Percentiles rank a stretch among this genome's conserved stretches.
These are phyloP conservation scores for Syncephalastrum sp. DNA, from an alignment of 371 early-diverging fungal genomes.

Conservation along the genomic window DNA sequence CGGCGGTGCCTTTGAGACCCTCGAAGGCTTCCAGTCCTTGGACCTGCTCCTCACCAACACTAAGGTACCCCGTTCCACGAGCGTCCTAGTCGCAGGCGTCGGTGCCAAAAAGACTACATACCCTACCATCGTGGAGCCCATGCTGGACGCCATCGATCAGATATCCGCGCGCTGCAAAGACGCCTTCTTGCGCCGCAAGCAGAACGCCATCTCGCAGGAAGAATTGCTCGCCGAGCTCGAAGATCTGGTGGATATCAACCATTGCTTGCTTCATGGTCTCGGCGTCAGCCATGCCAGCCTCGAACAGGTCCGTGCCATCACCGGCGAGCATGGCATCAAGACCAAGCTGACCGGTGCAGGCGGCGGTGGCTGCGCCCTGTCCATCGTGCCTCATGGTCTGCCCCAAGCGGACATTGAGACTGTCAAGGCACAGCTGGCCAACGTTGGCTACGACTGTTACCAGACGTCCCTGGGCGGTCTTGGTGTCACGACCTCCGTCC, in stretches of 20 bases:
- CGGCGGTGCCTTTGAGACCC: conserved; percentile 42
- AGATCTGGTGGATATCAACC: conserved; percentile 82
- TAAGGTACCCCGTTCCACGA: conserved; percentile 86
- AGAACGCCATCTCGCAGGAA: conserved; percentile 7
- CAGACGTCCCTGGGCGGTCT: conserved; percentile 74
- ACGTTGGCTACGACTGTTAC: conserved; percentile 69
- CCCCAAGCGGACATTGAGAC: conserved; percentile 23
- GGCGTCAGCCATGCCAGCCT: conserved; percentile 86
- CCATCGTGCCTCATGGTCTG: conserved; percentile 69
- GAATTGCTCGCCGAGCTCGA: conserved; percentile 34
- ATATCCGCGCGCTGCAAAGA: conserved; percentile 61
- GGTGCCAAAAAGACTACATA: conserved; percentile 59
- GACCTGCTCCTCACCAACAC: conserved; percentile 86
- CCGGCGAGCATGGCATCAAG: conserved; percentile 57
- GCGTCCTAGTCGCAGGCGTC: conserved; percentile 82
- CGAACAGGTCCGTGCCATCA: conserved; percentile 74
- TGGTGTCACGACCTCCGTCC: conserved; percentile 55
- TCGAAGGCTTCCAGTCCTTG: conserved; percentile 62
- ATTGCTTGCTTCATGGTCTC: conserved; percentile 69
- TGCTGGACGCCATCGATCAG: conserved; percentile 77
- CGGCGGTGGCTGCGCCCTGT: conserved; percentile 95
- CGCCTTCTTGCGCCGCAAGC: conserved; percentile 23
- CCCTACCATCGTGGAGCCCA: conserved; percentile 65
- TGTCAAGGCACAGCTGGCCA: conserved; percentile 43
- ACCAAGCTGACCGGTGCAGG: conserved; percentile 97